Evolutionary conservation across 257 asterid genomes (phyloP), one percentile per base, ranked within the genome.

Genomic region (Penstemon newberryi): DNA sequence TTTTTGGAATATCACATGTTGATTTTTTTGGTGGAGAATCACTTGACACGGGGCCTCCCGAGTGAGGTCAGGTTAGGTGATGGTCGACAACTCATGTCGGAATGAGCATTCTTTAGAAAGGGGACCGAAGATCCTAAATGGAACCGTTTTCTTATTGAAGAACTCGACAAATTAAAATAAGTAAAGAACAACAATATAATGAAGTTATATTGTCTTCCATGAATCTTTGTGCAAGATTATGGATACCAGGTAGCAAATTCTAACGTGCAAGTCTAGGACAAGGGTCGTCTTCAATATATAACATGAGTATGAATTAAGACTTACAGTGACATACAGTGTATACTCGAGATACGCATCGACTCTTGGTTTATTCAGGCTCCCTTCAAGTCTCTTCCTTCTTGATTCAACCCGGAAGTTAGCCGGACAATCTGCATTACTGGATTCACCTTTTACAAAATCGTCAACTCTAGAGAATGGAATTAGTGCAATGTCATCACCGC

Each of bases 281-380:
- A 67, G 50, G 8, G 43, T 43, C 49, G 56, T 75, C 72, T 42
- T 56, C 73, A 53, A 68, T 55, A 70, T 12, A 70, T 56, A 70
- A 54, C 1, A 44, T 13, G 2, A 57, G 64, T 4, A 67, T 5
- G n/a, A 72, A 67, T 60, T 57, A 52, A 47, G 65, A 79, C 82
- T 79, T 79, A 71, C 82, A 67, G 69, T 46, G 59, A 74, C 89
- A 79, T 79, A 84, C 89, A 84, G 73, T 77, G 89, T 84, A 72
- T 84, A 84, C 71, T 83, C 89, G 52, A 83, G 89, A 76, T 81
- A 83, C 54, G 84, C 89, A 59, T 84, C 89, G 56, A 84, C 86
- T 68, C 89, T 79, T 6, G 89, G 86, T 57, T 72, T 84, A 54
- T 70, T 73, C 46, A 84, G 46, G 56, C 86, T 84, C 73, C 89